Evolutionary conservation across 1,284 basidiomycete species (phyloP), one percentile per base, ranked within the genome.

Genomic region (Pseudomicrostroma phylloplanum): DNA sequence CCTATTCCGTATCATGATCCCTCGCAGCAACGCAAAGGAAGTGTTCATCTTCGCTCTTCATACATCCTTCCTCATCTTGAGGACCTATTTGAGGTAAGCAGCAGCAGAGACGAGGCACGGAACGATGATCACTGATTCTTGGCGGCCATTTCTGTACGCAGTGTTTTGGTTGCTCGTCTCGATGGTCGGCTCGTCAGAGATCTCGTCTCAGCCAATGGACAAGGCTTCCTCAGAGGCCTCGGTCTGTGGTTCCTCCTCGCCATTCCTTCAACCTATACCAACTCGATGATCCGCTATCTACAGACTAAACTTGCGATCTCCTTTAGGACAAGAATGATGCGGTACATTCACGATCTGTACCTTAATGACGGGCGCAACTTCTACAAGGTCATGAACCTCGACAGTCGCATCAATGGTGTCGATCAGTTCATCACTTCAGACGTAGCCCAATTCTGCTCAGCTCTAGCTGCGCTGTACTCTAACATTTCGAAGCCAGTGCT

Each of bases 321-420:
- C 6, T 86, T 96, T 74, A 85, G 92, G 53, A 92, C 91, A 0
- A 87, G 90, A 9, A 83, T 98, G 40, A 93, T 91, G 0, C 86
- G 91, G 49, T 96, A 96, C 79, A 88, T 90, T 0, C 89, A 94
- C 76, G 92, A 96, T 74, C 84, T 97, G 11, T 97, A 98, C 80
- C 69, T 79, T 56, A 64, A 65, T 70, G 74, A 82, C 57, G 81
- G 82, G 55, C 79, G 81, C 60, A 85, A 84, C 67, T 85, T 83
- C 70, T 85, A 85, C 79, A 83, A 72, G 63, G 69, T 79, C 63
- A 72, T 76, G 63, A 79, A 79, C 57, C 62, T 74, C 55, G 72
- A 70, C 56, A 60, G 65, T 41, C 78, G 76, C 17, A 73, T 72
- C 17, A 62, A 62, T 56, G 81, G 82, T 6, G 76, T 74, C 36